Evolutionary conservation across 2,329 filamentous ascomycete genomes (phyloP), one percentile per base, ranked within the genome.

Genomic region (Fusarium humuli): DNA sequence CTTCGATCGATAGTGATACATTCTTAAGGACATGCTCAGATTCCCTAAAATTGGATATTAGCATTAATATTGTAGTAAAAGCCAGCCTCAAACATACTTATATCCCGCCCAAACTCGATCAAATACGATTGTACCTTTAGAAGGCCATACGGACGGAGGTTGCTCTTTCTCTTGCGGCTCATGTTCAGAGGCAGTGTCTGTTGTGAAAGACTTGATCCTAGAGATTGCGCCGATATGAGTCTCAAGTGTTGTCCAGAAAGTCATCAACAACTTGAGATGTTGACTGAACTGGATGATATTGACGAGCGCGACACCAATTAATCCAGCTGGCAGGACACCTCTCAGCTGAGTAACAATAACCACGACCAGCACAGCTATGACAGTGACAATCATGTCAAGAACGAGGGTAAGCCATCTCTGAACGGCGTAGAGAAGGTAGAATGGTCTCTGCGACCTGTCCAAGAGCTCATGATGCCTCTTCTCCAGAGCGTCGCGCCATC

Each of bases 111-210:
- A 67, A 6, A 72, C 61, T 22, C 85, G 92, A 75, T 93, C 89
- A 81, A 98, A 97, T 45, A 91, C 86, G 20, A 98, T 90, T 57
- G 90, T 90, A 53, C 94, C 94, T 72, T 92, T 86, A 20, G 92
- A 88, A 14, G 94, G 94, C 94, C 94, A 98, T 76, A 91, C 91
- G 58, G 93, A 91, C 10, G 93, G 90, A 30, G 69, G 60, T 4
- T 72, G 55, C 8, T 70, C 52, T 5, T 42, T 65, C 22, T 73
- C 69, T 27, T 64, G 59, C 3, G 59, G 57, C 20, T 69, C 61
- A 8, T 70, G 58, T 16, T 75, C 73, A 0, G 57, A 65, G 1
- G n/a, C 40, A 3, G 70, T 72, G 1, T 67, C 11, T 1, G 62
- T 23, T 1, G 65, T 70, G 27, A 76, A 76, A 0, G 63, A 59